These are phyloP conservation scores for Exsudoporus frostii DNA, from an alignment of 768 basidiomycete species.

Conservation along the genomic window DNA sequence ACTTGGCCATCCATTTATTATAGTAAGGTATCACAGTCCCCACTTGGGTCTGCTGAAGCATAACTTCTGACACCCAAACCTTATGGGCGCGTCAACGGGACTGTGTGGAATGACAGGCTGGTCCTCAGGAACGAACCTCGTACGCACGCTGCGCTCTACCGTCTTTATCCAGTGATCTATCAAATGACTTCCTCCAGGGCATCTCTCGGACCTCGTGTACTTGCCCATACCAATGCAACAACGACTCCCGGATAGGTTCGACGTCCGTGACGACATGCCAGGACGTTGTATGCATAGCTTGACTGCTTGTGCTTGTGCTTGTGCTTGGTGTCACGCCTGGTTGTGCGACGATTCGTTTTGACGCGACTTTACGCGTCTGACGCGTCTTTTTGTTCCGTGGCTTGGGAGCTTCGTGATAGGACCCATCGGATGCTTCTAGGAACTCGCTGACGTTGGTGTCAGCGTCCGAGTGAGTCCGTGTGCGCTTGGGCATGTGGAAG, in stretches of 20 bases:
- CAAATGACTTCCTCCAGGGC: conserved; percentile 86
- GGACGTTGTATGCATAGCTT: conserved; percentile 40
- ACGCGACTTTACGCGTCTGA: conserved; percentile 11
- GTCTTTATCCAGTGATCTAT: conserved; percentile 48
- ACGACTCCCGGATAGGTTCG: conserved; percentile 42
- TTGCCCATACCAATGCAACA: conserved; percentile 68
- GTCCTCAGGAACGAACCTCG: conserved; percentile 54
- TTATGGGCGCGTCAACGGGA: conserved; percentile 20
- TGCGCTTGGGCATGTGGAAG: conserved; percentile 32
- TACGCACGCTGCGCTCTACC: conserved; percentile 85
- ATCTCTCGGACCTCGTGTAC: conserved; percentile 72
- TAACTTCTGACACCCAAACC: conserved; percentile 92
- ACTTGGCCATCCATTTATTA: conserved; percentile 83
- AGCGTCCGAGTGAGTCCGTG: conserved; percentile 10
- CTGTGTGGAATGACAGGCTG: not conserved
- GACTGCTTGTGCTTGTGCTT: not conserved
- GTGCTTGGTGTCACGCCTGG: not conserved
- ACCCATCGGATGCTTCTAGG: conserved; percentile 20
- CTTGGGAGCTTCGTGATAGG: conserved; percentile 14
- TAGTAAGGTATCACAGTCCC: conserved; percentile 93
- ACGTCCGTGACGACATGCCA: conserved; percentile 45
- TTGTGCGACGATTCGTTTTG: conserved; percentile 7
- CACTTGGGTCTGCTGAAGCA: conserved; percentile 97
- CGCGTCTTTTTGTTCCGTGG: conserved; percentile 14
- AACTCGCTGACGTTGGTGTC: conserved; percentile 16